Conservation (phyloP, 495 filamentous ascomycete genomes). For the Neurospora sp. region DNA sequence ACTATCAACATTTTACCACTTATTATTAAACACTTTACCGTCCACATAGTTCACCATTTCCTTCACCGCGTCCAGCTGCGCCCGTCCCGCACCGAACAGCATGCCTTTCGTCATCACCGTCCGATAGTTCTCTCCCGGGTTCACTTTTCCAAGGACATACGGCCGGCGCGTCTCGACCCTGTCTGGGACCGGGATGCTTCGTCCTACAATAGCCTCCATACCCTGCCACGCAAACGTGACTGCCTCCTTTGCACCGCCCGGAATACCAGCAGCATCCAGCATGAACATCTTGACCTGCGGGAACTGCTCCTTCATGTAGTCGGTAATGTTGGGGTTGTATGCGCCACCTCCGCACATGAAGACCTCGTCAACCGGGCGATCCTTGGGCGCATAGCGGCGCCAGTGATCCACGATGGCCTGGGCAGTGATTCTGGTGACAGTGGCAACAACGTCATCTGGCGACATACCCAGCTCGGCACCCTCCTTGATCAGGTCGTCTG, state of each 20-base stretch:
- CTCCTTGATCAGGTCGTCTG: constrained; percentile 36
- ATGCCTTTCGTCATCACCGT: constrained; percentile 39
- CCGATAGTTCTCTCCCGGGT: constrained; percentile 44
- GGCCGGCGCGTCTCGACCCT: constrained; percentile 39
- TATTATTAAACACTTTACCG: constrained; percentile 37
- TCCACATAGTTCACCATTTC: constrained; percentile 37
- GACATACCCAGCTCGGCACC: constrained; percentile 32
- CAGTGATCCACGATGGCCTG: constrained; percentile 48
- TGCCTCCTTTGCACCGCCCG: constrained; percentile 45
- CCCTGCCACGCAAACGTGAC: constrained; percentile 48
- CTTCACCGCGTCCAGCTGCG: constrained; percentile 37
- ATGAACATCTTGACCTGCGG: constrained; percentile 39
- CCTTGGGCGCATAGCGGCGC: constrained; percentile 35
- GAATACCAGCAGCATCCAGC: constrained; percentile 45
- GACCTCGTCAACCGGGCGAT: constrained; percentile 40
- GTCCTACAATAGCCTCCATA: constrained; percentile 43
- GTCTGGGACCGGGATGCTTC: constrained; percentile 40
- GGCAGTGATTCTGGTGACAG: constrained; percentile 46
- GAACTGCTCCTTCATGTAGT: constrained; percentile 38
- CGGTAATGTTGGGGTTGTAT: constrained; percentile 45
- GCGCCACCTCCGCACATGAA: constrained; percentile 52
- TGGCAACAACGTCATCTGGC: constrained; percentile 42
- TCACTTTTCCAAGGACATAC: constrained; percentile 43
- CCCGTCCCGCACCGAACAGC: constrained; percentile 35
- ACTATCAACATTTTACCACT: constrained; percentile 9